phyloP scores from a whole-genome alignment of 176 grass and related monocot genomes.

The Triticum aestivum region DNA sequence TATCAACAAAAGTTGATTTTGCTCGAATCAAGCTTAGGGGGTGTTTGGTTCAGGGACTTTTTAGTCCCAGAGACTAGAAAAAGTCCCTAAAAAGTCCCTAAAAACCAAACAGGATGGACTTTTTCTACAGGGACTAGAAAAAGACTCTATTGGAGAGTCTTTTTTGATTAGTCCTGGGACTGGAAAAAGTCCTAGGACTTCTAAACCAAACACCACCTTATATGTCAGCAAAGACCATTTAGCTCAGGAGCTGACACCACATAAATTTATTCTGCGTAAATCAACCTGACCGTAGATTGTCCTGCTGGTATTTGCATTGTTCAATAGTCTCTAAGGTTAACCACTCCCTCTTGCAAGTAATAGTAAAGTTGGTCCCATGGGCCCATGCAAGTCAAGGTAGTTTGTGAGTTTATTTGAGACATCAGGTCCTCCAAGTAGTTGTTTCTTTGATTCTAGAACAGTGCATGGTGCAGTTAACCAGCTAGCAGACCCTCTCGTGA shows the following conservation, averaged over 20 bases:
- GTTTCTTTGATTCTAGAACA: constrained; percentile 1
- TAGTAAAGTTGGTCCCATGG: background rate
- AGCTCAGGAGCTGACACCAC: background rate
- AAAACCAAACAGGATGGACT: no score
- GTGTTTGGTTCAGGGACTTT: no score
- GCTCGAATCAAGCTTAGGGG: background rate
- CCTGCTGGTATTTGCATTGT: constrained; percentile 1
- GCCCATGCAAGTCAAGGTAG: background rate
- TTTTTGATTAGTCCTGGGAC: no score
- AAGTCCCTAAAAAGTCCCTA: no score
- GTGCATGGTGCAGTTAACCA: background rate
- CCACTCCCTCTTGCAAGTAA: background rate
- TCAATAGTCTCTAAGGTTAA: background rate
- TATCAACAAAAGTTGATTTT: constrained; percentile 10
- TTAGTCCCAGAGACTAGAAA: no score
- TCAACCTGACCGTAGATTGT: constrained; percentile 23
- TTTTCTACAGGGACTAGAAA: no score
- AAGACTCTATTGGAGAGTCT: no score
- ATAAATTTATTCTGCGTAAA: constrained; percentile 10
- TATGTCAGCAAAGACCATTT: constrained; percentile 14
- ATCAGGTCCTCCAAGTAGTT: background rate
- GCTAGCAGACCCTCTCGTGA: background rate
- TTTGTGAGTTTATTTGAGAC: background rate
- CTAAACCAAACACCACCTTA: background rate
- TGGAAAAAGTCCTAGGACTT: no score